Base-by-base conservation (phyloP, 805 yeast genomes). In the Wickerhamomyces bisporus region DNA sequence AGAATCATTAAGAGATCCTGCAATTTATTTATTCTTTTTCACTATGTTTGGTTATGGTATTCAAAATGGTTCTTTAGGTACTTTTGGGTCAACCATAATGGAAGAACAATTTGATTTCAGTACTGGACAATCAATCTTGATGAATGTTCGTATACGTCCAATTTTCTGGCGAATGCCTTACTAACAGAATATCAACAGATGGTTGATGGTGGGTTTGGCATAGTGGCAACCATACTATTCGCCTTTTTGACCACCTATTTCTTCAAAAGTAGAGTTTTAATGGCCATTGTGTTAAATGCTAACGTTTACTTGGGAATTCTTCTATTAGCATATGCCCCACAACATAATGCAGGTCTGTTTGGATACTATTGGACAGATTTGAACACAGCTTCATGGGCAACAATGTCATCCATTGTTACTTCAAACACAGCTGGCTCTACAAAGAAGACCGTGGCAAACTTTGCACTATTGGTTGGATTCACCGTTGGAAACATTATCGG, bases 401-500 rank as follows among this genome's bases (percentile, higher is more conserved):
- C 33, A 30, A 30, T 30, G 33, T 20, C 33, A 19, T 30, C 33
- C 6, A 11, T 19, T n/a, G 26, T 30, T 8, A 20, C 33, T n/a
- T 20, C 33, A 12, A 30, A 30, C 14, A 21, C 21, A 25, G 74
- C 75, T 10, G 83, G 83, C 11, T 71, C 69, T 48, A 75, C 83
- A 10, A 77, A 76, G 58, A 75, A 74, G 50, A 57, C 64, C 34
- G 62, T 70, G 3, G 67, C 62, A 2, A 71, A 66, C 47, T 70
- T 75, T 2, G 44, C 69, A 26, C 54, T 61, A 40, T 60, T 75
- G 36, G 52, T 75, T 34, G 73, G 71, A 4, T 74, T 67, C 57
- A 70, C 77, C 50, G 69, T 62, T 6, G 81, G 81, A 16, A 76
- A 75, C 50, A 58, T 75, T 35, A 58, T 66, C 33, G 81, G 81